Evolutionary conservation across 176 grass and related monocot genomes (phyloP).

Genomic region (Puccinellia tenuiflora): DNA sequence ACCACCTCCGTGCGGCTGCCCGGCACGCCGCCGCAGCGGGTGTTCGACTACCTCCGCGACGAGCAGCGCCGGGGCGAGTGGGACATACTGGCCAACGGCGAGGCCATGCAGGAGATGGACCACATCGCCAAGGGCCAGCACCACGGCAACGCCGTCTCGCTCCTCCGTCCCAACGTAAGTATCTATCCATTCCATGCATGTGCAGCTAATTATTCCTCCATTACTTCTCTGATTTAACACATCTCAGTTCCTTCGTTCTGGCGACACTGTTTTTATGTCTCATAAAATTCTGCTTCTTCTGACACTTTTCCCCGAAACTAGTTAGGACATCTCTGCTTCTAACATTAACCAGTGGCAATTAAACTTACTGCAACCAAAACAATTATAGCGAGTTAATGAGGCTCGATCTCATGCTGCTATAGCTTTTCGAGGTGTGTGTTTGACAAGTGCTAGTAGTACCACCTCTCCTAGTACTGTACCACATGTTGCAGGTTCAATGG

Average conservation of each 20-base stretch:
- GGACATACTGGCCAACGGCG: slow-evolving; percentile 67
- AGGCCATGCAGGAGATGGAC: slow-evolving; percentile 88
- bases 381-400: neutral
- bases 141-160: slow-evolving; percentile 75
- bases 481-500: neutral
- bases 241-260: neutral
- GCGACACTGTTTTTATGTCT: neutral
- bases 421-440: neutral
- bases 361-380: neutral
- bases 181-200: neutral
- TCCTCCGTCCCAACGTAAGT: slow-evolving; percentile 79
- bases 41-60: slow-evolving; percentile 72
- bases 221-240: neutral
- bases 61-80: slow-evolving; percentile 56
- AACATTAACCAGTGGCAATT: neutral
- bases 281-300: neutral
- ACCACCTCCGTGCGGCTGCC: slow-evolving; percentile 57
- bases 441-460: slow-evolving; percentile 4
- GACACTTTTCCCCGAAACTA: neutral
- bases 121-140: slow-evolving; percentile 90
- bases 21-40: slow-evolving; percentile 27
- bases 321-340: neutral
- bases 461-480: slow-evolving; percentile 23
- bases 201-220: neutral
- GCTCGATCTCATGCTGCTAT: neutral